A percentile compares a stretch with the other conserved stretches of the same genome.
These are phyloP conservation scores for Wickerhamomyces ciferrii DNA, from an alignment of 805 yeast genomes.

Conservation along the genomic window DNA sequence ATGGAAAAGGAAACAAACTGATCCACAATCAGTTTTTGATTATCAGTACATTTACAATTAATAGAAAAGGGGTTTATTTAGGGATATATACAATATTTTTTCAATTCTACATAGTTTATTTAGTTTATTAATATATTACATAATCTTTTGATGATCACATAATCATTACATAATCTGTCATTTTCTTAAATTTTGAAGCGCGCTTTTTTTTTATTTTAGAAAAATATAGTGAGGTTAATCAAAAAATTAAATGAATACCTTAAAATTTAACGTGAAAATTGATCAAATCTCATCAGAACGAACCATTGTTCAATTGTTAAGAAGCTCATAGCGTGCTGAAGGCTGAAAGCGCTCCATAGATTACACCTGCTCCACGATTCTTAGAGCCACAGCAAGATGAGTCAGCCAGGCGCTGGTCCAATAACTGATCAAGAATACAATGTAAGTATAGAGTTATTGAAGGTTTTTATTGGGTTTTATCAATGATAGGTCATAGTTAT, in stretches of 20 bases:
- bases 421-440: neutral
- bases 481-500: no score
- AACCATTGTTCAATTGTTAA: neutral
- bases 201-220: neutral
- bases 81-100: neutral
- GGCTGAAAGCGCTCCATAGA: neutral
- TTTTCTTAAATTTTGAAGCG: no score
- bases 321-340: neutral
- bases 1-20: conserved; percentile 52
- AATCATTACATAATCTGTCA: no score
- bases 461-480: neutral
- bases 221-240: neutral
- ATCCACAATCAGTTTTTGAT: conserved; percentile 39
- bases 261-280: no score
- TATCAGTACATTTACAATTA: conserved; percentile 29
- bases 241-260: no score
- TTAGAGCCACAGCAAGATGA: neutral
- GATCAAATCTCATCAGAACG: neutral
- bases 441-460: neutral
- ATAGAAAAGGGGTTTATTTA: neutral
- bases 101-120: no score
- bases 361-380: neutral
- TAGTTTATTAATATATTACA: no score
- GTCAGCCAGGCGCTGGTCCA: neutral
- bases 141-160: no score